phyloP scores from a whole-genome alignment of 2,329 filamentous ascomycete genomes.

The Colletotrichum sp. region DNA sequence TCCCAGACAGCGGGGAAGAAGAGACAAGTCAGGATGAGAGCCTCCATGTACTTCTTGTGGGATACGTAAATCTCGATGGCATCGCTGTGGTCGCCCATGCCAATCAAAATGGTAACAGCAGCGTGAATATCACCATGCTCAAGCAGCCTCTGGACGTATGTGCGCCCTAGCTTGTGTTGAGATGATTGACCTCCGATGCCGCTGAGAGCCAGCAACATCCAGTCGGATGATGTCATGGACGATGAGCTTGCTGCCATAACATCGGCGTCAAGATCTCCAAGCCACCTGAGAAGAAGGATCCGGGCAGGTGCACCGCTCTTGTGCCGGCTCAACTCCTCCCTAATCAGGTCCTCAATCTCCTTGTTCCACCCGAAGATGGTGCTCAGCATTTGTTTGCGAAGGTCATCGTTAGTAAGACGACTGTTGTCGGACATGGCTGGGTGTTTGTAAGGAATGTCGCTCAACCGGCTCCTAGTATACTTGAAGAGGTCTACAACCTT shows the following conservation, averaged over 20 bases:
- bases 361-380: constrained; percentile 96
- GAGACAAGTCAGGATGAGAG: constrained; percentile 84
- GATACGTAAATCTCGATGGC: constrained; percentile 97
- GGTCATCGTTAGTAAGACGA: constrained; percentile 75
- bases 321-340: constrained; percentile 83
- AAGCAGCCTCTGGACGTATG: constrained; percentile 88
- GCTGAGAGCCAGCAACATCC: constrained; percentile 94
- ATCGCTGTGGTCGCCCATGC: constrained; percentile 90
- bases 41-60: constrained; percentile 90
- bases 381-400: constrained; percentile 88
- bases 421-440: constrained; percentile 62
- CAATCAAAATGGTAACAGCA: constrained; percentile 89
- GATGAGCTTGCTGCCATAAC: constrained; percentile 81
- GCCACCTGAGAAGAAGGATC: constrained; percentile 89
- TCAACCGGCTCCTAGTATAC: constrained; percentile 79
- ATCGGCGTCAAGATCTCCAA: constrained; percentile 84
- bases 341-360: constrained; percentile 80
- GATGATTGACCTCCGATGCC: constrained; percentile 78
- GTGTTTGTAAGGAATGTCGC: constrained; percentile 82
- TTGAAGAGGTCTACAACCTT: constrained; percentile 83
- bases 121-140: constrained; percentile 91
- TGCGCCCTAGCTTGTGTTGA: constrained; percentile 88
- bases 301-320: constrained; percentile 75
- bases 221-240: constrained; percentile 92
- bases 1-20: constrained; percentile 89